Conservation (phyloP, 2,329 filamentous ascomycete genomes). For the Botrytis aclada region DNA sequence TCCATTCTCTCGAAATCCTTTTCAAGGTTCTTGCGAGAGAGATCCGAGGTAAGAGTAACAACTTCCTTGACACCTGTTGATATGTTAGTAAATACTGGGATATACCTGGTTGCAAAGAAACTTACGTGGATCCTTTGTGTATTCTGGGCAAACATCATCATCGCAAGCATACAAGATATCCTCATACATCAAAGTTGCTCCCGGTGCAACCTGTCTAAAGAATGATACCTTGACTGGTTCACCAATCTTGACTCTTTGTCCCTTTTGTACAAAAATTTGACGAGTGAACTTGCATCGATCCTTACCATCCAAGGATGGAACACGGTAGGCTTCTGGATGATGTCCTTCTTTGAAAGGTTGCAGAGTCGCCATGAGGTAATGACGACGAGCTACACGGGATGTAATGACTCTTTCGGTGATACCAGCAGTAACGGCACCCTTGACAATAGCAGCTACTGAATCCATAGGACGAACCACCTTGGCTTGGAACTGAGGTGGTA, state of each 20-base stretch:
- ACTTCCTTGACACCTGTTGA: conserved; percentile 92
- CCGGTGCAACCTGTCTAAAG: conserved; percentile 95
- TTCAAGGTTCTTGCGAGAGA: conserved; percentile 96
- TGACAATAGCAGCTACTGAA: conserved; percentile 96
- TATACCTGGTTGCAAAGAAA: conserved; percentile 35
- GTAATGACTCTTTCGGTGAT: conserved; percentile 97
- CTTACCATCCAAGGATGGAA: conserved; percentile 93
- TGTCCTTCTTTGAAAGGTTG: conserved; percentile 99
- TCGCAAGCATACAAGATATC: conserved; percentile 97
- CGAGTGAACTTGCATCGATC: conserved; percentile 98
- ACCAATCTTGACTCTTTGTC: conserved; percentile 97
- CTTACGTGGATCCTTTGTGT: conserved; percentile 98
- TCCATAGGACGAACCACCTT: conserved; percentile 99
- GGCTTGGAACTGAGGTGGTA: conserved; percentile 95
- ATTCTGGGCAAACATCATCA: conserved; percentile 96
- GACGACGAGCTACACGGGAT: conserved; percentile 91
- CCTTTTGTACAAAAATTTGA: conserved; percentile 98
- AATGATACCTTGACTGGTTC: conserved; percentile 99
- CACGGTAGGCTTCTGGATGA: conserved; percentile 96
- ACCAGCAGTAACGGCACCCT: conserved; percentile 94
- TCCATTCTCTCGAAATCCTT: conserved; percentile 99
- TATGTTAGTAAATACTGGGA: conserved; percentile 31
- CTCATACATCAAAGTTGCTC: conserved; percentile 98
- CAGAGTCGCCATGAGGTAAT: conserved; percentile 98
- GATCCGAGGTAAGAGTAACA: conserved; percentile 92